Evolutionary conservation across 148 eudicot species (phyloP).

Genomic region (Arbutus unedo): DNA sequence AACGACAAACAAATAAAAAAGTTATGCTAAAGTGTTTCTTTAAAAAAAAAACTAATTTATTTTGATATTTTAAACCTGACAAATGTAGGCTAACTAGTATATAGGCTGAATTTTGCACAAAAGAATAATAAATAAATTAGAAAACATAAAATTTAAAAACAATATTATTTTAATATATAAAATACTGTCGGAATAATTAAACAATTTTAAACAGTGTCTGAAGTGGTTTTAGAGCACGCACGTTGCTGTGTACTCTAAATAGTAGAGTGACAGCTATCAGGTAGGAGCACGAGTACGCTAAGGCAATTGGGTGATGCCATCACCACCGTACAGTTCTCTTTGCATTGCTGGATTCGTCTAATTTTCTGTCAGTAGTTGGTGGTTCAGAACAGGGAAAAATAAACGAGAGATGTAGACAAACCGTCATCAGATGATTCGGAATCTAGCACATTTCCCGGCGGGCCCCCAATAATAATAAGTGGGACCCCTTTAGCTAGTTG

Average conservation of each 20-base stretch:
- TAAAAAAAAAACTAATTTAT: no score
- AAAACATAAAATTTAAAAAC: no score
- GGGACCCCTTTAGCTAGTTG: neutral
- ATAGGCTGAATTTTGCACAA: no score
- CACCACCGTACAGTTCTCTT: neutral
- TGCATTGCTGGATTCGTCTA: neutral
- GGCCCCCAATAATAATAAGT: neutral
- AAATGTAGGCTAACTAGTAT: no score
- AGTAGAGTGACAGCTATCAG: neutral
- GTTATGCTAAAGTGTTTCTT: no score
- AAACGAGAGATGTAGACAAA: neutral
- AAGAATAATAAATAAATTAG: no score
- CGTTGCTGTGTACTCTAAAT: neutral
- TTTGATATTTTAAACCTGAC: no score
- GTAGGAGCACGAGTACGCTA: neutral
- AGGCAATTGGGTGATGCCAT: neutral
- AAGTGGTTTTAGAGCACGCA: no score
- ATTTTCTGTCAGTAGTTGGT: neutral
- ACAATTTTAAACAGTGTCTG: no score
- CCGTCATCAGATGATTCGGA: neutral
- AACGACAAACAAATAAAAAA: no score
- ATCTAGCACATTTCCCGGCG: neutral
- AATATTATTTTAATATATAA: no score
- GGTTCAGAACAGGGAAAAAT: neutral
- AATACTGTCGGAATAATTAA: no score